Conservation (phyloP, 495 filamentous ascomycete species). For the Penicillium silybi region DNA sequence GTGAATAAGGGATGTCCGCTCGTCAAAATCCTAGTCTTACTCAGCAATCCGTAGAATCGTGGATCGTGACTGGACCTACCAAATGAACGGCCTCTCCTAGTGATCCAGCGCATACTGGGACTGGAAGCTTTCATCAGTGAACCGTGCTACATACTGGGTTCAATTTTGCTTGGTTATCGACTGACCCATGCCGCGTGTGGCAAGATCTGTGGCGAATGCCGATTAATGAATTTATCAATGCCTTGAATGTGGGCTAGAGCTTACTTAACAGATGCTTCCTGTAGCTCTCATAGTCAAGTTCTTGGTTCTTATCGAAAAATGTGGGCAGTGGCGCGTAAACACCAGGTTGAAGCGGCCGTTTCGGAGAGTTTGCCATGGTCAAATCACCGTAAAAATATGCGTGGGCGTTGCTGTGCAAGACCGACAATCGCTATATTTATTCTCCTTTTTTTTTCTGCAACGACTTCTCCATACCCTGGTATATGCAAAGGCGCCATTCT, state of each 20-base stretch:
- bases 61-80: conserved; percentile 2
- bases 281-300: conserved; percentile 20
- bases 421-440: too few relatives aligned
- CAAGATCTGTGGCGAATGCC: conserved; percentile 15
- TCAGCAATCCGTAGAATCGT: too few relatives aligned
- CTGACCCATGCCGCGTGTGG: conserved; percentile 18
- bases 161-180: background rate
- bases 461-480: too few relatives aligned
- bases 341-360: conserved; percentile 14
- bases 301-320: conserved; percentile 20
- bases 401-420: too few relatives aligned
- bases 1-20: conserved; percentile 14
- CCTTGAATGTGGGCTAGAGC: background rate
- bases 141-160: too few relatives aligned
- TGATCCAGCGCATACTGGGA: conserved; percentile 23
- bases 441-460: too few relatives aligned
- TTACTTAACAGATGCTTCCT: conserved; percentile 17
- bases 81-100: conserved; percentile 21
- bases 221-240: too few relatives aligned
- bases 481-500: too few relatives aligned
- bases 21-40: conserved; percentile 15
- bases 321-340: conserved; percentile 20
- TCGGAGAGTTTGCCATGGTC: conserved; percentile 1
- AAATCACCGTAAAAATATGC: too few relatives aligned
- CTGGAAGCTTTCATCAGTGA: conserved; percentile 1